These are phyloP conservation scores for Bassia scoparia DNA, from an alignment of 148 eudicot genomes.

Conservation along the genomic window DNA sequence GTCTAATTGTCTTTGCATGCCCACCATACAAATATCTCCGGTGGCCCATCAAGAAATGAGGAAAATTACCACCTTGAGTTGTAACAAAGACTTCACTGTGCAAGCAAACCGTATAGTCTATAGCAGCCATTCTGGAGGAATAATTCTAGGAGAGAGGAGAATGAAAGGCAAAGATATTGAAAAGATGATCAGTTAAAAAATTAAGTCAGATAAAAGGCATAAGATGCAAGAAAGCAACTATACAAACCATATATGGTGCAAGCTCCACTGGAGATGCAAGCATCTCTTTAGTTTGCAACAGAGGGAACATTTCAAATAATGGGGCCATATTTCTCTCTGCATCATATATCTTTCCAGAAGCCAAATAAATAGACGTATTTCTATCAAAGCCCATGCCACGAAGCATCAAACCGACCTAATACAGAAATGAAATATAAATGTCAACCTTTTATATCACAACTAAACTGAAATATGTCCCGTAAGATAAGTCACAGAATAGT, in stretches of 20 bases:
- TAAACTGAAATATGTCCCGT: no score
- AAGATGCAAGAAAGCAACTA: slow-evolving; percentile 6
- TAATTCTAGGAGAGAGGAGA: slow-evolving; percentile 51
- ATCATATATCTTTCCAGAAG: slow-evolving; percentile 91
- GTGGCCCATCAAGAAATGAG: slow-evolving; percentile 89
- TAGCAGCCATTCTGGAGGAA: slow-evolving; percentile 97
- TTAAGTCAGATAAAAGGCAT: slow-evolving; percentile 12
- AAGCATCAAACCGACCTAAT: slow-evolving; percentile 94
- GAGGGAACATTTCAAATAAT: slow-evolving; percentile 90
- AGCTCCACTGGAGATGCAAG: slow-evolving; percentile 80
- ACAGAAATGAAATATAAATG: slow-evolving; percentile 12
- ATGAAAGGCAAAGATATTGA: slow-evolving; percentile 17
- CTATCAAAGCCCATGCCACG: slow-evolving; percentile 96
- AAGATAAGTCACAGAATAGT: neutral
- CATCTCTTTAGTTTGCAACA: slow-evolving; percentile 86
- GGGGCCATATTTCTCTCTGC: slow-evolving; percentile 93
- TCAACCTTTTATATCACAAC: neutral
- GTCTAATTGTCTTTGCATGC: slow-evolving; percentile 85
- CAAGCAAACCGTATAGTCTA: slow-evolving; percentile 96
- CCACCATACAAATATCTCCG: slow-evolving; percentile 89
- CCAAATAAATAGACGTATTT: slow-evolving; percentile 79
- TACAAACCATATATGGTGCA: slow-evolving; percentile 64
- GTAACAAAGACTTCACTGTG: slow-evolving; percentile 97
- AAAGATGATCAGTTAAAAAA: neutral
- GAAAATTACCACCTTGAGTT: slow-evolving; percentile 98